Evolutionary conservation across 345 rosid species (phyloP).

Genomic region (Cochlearia excelsa): DNA sequence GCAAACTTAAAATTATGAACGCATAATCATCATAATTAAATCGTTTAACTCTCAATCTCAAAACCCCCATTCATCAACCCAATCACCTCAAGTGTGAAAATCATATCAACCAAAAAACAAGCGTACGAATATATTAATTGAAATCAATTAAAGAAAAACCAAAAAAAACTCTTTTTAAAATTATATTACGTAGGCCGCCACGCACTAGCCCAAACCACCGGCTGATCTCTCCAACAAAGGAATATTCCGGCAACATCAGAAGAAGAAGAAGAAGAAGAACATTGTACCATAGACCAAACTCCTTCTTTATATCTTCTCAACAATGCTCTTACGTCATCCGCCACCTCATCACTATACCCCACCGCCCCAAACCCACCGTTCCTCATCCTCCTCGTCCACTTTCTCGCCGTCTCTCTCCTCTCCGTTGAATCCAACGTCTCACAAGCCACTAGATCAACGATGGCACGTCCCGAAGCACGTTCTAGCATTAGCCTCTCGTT

Average conservation of each 20-base stretch:
- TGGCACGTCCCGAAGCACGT: conserved; percentile 66
- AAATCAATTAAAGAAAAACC: not conserved
- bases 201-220: conserved; percentile 95
- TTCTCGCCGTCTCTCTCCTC: conserved; percentile 67
- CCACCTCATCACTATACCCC: conserved; percentile 74
- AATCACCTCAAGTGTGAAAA: conserved; percentile 48
- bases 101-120: conserved; percentile 20
- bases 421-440: conserved; percentile 59
- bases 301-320: conserved; percentile 93
- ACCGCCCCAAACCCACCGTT: conserved; percentile 52
- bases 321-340: conserved; percentile 86
- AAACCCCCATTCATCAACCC: conserved; percentile 25
- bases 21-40: conserved; percentile 16
- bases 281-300: conserved; percentile 71
- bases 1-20: conserved; percentile 30
- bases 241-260: conserved; percentile 75
- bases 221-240: conserved; percentile 91
- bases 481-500: conserved; percentile 86
- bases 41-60: conserved; percentile 24
- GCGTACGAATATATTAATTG: conserved; percentile 3
- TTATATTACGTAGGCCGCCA: conserved; percentile 59
- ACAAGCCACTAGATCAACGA: conserved; percentile 83
- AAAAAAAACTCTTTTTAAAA: not conserved
- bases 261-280: conserved; percentile 13
- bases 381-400: conserved; percentile 69